phyloP scores from a whole-genome alignment of 2,329 filamentous ascomycete genomes.

The Cylindrodendrum hubeiense region DNA sequence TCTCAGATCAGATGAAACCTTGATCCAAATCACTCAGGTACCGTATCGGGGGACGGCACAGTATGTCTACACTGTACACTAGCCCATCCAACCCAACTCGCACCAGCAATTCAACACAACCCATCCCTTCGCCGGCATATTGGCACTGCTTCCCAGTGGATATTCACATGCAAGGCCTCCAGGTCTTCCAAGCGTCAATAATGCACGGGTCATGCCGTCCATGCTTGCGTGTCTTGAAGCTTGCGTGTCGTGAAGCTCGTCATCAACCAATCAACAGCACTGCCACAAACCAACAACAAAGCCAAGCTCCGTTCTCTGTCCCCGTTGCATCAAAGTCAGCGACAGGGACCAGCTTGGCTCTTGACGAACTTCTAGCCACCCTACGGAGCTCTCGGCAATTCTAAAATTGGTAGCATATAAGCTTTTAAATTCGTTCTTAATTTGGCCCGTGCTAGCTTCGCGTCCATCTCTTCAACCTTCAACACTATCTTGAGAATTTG shows the following conservation, averaged over 20 bases:
- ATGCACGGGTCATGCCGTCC: neutral
- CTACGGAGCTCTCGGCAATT: neutral
- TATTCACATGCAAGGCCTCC: conserved; percentile 5
- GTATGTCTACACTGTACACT: too few species aligned
- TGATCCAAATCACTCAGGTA: neutral
- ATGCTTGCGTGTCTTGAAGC: neutral
- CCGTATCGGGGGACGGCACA: too few species aligned
- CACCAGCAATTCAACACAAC: neutral
- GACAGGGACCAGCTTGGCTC: neutral
- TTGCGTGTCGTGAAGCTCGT: neutral
- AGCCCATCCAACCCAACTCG: neutral
- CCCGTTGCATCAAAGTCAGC: neutral
- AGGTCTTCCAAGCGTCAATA: neutral
- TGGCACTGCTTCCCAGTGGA: neutral
- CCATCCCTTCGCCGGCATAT: neutral
- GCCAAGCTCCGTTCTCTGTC: neutral
- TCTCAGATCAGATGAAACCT: neutral
- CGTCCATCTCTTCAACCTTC: neutral
- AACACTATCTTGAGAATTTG: neutral
- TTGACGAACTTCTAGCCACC: neutral
- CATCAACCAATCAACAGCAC: neutral
- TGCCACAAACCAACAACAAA: neutral
- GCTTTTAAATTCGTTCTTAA: neutral
- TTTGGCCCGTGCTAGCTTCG: neutral
- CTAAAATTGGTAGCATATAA: neutral